These are phyloP conservation scores for Thalassiosira profunda DNA, from an alignment of 108 stramenopile species.

Conservation along the genomic window DNA sequence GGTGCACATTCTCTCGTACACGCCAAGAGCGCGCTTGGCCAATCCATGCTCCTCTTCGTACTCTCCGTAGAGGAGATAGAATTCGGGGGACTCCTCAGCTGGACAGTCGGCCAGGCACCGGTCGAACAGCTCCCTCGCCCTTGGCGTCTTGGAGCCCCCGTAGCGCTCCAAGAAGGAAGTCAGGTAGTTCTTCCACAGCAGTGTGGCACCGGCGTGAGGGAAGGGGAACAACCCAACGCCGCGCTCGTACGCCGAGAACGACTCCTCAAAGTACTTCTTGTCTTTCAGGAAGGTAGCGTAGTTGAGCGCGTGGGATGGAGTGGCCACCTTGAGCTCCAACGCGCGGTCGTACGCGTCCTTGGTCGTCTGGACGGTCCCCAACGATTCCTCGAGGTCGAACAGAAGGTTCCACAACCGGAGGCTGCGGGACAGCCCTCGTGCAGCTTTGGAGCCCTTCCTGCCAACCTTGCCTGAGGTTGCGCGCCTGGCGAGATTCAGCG, in stretches of 20 bases:
- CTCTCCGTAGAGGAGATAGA: constrained; percentile 92
- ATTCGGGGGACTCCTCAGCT: constrained; percentile 85
- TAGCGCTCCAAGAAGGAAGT: constrained; percentile 92
- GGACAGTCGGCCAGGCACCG: constrained; percentile 90
- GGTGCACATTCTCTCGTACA: constrained; percentile 88
- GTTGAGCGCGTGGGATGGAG: constrained; percentile 95
- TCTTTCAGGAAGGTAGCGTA: constrained; percentile 94
- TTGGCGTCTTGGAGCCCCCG: constrained; percentile 93
- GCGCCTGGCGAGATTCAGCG: constrained; percentile 78
- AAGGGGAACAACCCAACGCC: constrained; percentile 94
- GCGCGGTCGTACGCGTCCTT: constrained; percentile 96
- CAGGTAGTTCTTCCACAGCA: constrained; percentile 94
- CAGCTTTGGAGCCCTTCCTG: constrained; percentile 34
- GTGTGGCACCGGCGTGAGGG: constrained; percentile 86
- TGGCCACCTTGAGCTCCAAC: constrained; percentile 95
- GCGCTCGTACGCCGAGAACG: constrained; percentile 90
- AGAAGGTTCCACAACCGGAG: constrained; percentile 93
- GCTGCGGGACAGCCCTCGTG: constrained; percentile 61
- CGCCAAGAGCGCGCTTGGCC: constrained; percentile 90
- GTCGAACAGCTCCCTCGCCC: constrained; percentile 95
- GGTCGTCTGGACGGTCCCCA: constrained; percentile 94
- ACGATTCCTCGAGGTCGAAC: constrained; percentile 97
- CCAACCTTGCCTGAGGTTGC: constrained; percentile 60
- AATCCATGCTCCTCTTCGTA: constrained; percentile 97
- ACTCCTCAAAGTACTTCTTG: constrained; percentile 95